Evolutionary conservation across 768 basidiomycete genomes (phyloP).

Genomic region (Cubamyces sp.): DNA sequence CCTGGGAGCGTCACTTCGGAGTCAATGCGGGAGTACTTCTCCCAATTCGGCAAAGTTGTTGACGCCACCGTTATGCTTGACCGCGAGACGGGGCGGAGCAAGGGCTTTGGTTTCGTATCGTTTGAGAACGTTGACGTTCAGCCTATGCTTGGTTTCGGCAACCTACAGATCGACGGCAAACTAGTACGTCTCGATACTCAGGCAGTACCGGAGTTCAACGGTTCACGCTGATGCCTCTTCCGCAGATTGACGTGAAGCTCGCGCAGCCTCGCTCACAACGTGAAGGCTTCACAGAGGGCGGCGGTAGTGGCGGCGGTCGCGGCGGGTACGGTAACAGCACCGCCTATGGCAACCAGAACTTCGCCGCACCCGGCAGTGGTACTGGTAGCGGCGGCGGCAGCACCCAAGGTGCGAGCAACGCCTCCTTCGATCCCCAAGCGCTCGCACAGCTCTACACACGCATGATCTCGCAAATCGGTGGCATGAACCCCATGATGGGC

Average conservation of each 20-base stretch:
- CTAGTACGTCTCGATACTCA: conserved; percentile 57
- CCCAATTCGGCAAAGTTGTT: conserved; percentile 92
- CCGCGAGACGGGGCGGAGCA: conserved; percentile 91
- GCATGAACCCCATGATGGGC: conserved; percentile 51
- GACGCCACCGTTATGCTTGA: conserved; percentile 99
- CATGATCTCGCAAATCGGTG: conserved; percentile 86
- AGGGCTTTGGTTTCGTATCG: conserved; percentile 98
- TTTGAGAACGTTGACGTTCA: conserved; percentile 93
- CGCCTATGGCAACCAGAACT: conserved; percentile 40
- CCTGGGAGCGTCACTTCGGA: conserved; percentile 92
- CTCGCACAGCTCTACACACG: conserved; percentile 93
- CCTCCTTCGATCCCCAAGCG: conserved; percentile 87
- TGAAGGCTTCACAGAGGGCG: conserved; percentile 62
- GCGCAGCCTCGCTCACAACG: conserved; percentile 90
- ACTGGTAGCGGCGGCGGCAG: conserved; percentile 29
- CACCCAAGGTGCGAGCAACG: conserved; percentile 30
- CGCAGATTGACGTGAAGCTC: conserved; percentile 94
- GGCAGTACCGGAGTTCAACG: neutral
- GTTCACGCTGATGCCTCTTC: neutral
- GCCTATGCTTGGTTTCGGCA: conserved; percentile 85
- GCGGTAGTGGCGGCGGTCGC: conserved; percentile 44
- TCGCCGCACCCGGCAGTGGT: conserved; percentile 25
- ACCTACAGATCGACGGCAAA: conserved; percentile 94
- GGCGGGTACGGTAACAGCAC: conserved; percentile 40
- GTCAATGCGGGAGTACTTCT: conserved; percentile 91